Conservation (phyloP, 2,329 filamentous ascomycete genomes). For the Talaromyces sp. region DNA sequence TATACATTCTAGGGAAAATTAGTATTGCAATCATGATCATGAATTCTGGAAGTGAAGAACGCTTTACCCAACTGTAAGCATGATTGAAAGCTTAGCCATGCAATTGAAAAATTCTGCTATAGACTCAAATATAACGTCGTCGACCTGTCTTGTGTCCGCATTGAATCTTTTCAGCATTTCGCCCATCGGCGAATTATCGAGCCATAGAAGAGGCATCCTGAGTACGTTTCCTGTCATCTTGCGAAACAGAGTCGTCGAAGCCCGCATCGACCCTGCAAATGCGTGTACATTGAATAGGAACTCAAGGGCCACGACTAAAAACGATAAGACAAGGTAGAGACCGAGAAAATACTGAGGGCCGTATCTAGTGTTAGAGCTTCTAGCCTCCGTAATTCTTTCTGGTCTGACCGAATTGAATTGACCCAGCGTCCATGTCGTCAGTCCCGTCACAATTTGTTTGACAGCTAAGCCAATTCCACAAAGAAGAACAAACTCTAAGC, state of each 20-base stretch:
- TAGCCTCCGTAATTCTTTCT: background rate
- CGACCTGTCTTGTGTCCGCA: background rate
- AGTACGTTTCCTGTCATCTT: background rate
- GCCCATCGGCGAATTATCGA: background rate
- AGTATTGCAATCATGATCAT: background rate
- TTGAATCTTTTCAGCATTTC: background rate
- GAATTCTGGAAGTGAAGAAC: background rate
- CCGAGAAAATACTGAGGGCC: background rate
- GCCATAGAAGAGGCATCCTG: background rate
- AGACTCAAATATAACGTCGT: background rate
- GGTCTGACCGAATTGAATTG: background rate
- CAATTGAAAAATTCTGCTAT: background rate
- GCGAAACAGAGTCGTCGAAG: background rate
- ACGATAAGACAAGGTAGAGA: background rate
- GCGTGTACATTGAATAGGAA: background rate
- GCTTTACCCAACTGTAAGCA: background rate
- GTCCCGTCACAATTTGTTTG: background rate
- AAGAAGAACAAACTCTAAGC: background rate
- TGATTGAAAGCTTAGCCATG: background rate
- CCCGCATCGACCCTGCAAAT: background rate
- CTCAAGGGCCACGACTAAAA: background rate
- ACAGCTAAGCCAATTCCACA: background rate
- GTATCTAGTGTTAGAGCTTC: background rate
- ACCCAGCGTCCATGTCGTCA: background rate
- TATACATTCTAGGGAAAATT: background rate